Base-by-base conservation (phyloP, 257 asterid genomes). In the Lycium barbarum region DNA sequence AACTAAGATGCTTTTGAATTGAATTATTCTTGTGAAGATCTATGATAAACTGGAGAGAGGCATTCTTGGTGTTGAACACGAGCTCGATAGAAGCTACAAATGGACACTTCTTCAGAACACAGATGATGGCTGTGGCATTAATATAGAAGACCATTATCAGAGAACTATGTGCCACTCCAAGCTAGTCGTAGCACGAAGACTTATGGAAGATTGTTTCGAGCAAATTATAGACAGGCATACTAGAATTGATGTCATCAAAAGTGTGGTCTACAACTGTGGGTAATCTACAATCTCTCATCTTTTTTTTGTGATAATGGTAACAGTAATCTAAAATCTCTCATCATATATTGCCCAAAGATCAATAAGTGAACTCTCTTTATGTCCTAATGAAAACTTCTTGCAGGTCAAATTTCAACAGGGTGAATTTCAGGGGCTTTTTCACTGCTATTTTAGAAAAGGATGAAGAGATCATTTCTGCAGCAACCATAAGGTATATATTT, bases 241-340 rank as follows among this genome's bases (percentile, higher is more conserved):
- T 10, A 82, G 33, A 85, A 89, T 89, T 80, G 70, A 87, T 54
- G 81, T 91, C 2, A 82, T 92, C 43, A 87, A 90, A 72, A 91
- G 91, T 81, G 86, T 93, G 84, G 86, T 91, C 71, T 91, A 91
- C 81, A 93, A 89, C 79, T 89, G 92, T n/a, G 91, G 91, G 97
- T 90, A 67, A 84, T 14, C 45, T 53, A 78, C 66, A 14, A 4
- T 78, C 47, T 78, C 82, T 76, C 47, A 53, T 76, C 65, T 26
- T 26, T 26, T 26, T 26, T 26, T 26, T 26, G 33, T 26, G 33
- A 26, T 1, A 26, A 26, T 26, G 33, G 33, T 26, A 26, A 26
- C 33, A 26, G 97, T 90, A 67, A 84, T 14, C 45, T 53, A 78
- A 49, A 14, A 4, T 78, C 47, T 78, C 82, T 76, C 47, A 53